Conservation (phyloP, 2,329 filamentous ascomycete genomes). For the Aspergillus flavus region DNA sequence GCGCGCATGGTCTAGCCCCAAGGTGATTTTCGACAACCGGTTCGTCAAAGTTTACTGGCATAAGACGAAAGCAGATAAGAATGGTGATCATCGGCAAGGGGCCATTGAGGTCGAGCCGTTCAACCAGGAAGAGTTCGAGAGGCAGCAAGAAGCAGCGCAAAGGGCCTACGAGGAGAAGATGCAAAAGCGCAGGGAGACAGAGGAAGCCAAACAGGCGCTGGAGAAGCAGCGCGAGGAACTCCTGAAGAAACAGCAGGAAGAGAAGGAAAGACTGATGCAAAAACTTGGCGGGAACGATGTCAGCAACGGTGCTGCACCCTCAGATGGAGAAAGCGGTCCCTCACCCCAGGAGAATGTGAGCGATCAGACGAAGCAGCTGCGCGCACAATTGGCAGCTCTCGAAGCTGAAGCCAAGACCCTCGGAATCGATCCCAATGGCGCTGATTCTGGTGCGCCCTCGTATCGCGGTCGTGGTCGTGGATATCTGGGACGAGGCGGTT, state of each 20-base stretch:
- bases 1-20: slow-evolving; percentile 61
- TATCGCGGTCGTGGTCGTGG: slow-evolving; percentile 43
- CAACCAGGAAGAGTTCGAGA: slow-evolving; percentile 57
- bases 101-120: slow-evolving; percentile 36
- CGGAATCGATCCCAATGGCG: slow-evolving; percentile 50
- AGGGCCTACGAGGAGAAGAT: slow-evolving; percentile 58
- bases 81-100: slow-evolving; percentile 27
- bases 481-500: slow-evolving; percentile 42
- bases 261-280: slow-evolving; percentile 53
- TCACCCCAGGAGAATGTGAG: slow-evolving; percentile 40
- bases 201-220: slow-evolving; percentile 54
- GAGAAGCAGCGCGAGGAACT: slow-evolving; percentile 54
- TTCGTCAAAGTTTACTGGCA: slow-evolving; percentile 68
- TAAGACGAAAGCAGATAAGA: slow-evolving; percentile 45
- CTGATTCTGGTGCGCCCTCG: slow-evolving; percentile 34
- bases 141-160: slow-evolving; percentile 60
- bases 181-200: slow-evolving; percentile 55
- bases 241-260: slow-evolving; percentile 58
- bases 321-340: slow-evolving; percentile 26
- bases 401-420: slow-evolving; percentile 59
- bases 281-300: slow-evolving; percentile 49
- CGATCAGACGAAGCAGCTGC: slow-evolving; percentile 55
- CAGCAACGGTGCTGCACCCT: slow-evolving; percentile 30
- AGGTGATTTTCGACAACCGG: slow-evolving; percentile 65
- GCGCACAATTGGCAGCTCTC: slow-evolving; percentile 57